A percentile compares a stretch with the other conserved stretches of the same genome.
Conservation (phyloP, 2,329 filamentous ascomycete species). For the Juglanconis oblonga region DNA sequence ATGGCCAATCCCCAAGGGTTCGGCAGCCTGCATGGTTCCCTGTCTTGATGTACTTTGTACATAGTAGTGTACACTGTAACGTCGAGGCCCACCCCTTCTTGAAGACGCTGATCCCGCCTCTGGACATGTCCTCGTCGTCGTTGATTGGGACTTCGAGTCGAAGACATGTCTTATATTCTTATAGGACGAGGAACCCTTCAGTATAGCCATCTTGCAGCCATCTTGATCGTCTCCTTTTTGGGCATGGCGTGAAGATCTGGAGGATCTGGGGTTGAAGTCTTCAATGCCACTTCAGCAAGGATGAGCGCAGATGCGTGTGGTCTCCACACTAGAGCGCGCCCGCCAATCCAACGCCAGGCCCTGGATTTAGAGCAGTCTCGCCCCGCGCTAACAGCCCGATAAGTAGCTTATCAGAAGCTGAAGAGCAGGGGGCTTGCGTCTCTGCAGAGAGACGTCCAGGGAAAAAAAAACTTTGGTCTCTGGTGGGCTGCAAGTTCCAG, state of each 20-base stretch:
- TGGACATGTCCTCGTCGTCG: no score
- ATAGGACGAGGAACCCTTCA: no score
- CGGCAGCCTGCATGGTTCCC: neutral
- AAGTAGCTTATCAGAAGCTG: constrained; percentile 1
- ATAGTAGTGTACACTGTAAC: neutral
- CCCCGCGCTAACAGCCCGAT: constrained; percentile 1
- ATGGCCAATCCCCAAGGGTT: no score
- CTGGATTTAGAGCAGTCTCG: neutral
- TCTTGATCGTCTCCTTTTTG: neutral
- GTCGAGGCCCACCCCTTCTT: neutral
- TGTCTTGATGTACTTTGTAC: neutral
- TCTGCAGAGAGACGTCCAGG: neutral
- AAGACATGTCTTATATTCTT: no score
- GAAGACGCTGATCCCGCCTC: neutral
- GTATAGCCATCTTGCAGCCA: no score
- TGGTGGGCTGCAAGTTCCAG: neutral
- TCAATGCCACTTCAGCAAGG: neutral
- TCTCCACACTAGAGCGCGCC: neutral
- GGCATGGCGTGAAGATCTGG: no score
- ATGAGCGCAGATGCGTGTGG: neutral
- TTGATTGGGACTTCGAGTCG: no score
- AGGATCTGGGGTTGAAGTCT: neutral
- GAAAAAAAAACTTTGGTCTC: constrained; percentile 10
- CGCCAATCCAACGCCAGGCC: neutral
- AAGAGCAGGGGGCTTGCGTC: neutral